Percentiles rank a stretch among this genome's conserved stretches.
phyloP scores from a whole-genome alignment of 108 stramenopile genomes.

The Nitzschia putrida region DNA sequence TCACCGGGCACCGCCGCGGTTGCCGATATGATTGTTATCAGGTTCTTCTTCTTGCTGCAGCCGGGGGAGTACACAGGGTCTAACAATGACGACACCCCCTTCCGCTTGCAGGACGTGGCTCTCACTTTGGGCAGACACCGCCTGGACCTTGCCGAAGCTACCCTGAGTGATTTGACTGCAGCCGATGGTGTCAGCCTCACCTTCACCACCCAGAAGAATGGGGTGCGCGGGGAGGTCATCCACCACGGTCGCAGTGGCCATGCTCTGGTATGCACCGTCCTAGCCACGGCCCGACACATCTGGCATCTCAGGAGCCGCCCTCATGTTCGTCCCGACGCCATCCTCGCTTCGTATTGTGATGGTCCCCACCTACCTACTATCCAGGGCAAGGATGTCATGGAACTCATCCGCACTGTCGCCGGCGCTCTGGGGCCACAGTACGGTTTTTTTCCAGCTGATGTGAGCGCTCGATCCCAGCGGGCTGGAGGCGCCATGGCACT shows the following conservation, averaged over 20 bases:
- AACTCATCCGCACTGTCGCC: not conserved
- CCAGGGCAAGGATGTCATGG: not conserved
- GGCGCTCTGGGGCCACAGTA: conserved; percentile 8
- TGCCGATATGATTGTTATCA: conserved; percentile 47
- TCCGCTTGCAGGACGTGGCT: conserved; percentile 33
- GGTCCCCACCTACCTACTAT: not conserved
- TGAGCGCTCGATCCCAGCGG: conserved; percentile 51
- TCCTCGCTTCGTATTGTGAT: conserved; percentile 8
- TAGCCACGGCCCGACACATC: conserved; percentile 2
- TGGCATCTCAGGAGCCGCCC: not conserved
- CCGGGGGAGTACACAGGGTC: conserved; percentile 38
- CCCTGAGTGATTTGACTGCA: conserved; percentile 10
- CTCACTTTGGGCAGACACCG: conserved; percentile 27
- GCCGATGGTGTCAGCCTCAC: conserved; percentile 37
- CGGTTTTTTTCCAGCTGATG: conserved; percentile 31
- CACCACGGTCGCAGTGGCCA: conserved; percentile 11
- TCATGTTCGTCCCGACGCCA: not conserved
- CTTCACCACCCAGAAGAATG: conserved; percentile 42
- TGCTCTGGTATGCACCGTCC: not conserved
- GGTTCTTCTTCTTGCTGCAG: conserved; percentile 50
- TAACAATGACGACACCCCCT: conserved; percentile 14
- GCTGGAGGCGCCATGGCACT: conserved; percentile 64
- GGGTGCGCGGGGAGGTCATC: conserved; percentile 39
- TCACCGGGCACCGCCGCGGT: conserved; percentile 11
- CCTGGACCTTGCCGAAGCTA: conserved; percentile 17